Evolutionary conservation across 768 basidiomycete genomes (phyloP).

Genomic region (Rickenella mellea): DNA sequence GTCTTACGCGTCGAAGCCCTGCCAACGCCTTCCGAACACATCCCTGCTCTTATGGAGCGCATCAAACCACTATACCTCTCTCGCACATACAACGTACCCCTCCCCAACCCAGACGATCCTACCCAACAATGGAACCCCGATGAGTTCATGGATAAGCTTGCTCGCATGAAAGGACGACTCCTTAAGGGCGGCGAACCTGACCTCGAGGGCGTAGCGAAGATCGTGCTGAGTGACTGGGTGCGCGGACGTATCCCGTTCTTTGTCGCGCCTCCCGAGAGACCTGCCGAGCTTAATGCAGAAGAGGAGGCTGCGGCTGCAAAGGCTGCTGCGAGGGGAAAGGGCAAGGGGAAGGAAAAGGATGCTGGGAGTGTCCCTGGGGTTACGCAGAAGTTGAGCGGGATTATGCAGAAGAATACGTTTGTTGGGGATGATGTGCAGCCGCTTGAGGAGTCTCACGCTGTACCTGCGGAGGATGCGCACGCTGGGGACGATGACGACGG

Average conservation of each 20-base stretch:
- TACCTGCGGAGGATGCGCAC: constrained; percentile 19
- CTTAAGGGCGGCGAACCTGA: constrained; percentile 94
- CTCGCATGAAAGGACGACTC: constrained; percentile 84
- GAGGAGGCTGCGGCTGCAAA: constrained; percentile 36
- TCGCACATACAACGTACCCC: constrained; percentile 67
- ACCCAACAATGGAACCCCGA: constrained; percentile 59
- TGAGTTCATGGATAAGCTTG: constrained; percentile 74
- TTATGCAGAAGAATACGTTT: constrained; percentile 85
- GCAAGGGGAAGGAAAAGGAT: constrained; percentile 42
- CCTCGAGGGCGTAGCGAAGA: constrained; percentile 85
- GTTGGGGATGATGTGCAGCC: constrained; percentile 73
- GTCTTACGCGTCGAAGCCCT: constrained; percentile 95
- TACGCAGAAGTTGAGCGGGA: constrained; percentile 77
- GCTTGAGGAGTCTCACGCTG: constrained; percentile 37
- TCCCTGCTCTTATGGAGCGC: constrained; percentile 77
- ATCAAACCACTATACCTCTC: constrained; percentile 92
- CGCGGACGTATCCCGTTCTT: constrained; percentile 96
- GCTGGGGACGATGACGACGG: constrained; percentile 12
- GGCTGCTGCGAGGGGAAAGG: constrained; percentile 42
- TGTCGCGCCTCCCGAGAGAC: constrained; percentile 79
- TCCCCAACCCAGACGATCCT: constrained; percentile 47
- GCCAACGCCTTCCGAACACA: constrained; percentile 85
- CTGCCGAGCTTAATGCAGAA: constrained; percentile 56
- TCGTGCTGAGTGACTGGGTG: constrained; percentile 94
- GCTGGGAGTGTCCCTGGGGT: constrained; percentile 65